A percentile compares a stretch with the other conserved stretches of the same genome.
phyloP scores from a whole-genome alignment of 345 rosid species.

The Euphorbia pulcherrima region DNA sequence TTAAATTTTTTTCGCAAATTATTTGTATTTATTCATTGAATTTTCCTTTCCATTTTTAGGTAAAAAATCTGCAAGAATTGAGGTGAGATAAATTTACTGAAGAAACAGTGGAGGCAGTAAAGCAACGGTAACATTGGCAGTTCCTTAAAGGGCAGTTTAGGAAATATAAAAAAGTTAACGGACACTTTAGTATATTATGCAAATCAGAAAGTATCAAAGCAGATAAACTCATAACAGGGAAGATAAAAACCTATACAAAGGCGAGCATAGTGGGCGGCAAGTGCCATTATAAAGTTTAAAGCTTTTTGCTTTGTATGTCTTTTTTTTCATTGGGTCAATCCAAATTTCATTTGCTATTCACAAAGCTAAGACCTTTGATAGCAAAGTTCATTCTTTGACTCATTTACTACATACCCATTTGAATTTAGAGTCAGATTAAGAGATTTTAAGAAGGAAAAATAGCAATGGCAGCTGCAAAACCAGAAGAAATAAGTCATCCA shows the following conservation, averaged over 20 bases:
- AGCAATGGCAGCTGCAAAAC: slow-evolving; percentile 75
- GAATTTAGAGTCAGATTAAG: slow-evolving; percentile 5
- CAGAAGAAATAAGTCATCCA: slow-evolving; percentile 81
- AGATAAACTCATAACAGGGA: slow-evolving; percentile 1
- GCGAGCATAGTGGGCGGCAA: slow-evolving; percentile 34
- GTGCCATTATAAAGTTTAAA: slow-evolving; percentile 16
- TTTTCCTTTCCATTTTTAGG: background rate
- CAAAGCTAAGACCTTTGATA: background rate
- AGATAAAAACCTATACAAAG: background rate
- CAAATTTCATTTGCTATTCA: background rate
- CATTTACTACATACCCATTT: slow-evolving; percentile 27
- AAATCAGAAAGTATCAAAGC: slow-evolving; percentile 6
- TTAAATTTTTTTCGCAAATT: background rate
- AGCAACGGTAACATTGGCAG: slow-evolving; percentile 54
- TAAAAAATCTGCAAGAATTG: background rate
- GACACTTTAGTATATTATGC: slow-evolving; percentile 16
- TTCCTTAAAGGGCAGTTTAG: slow-evolving; percentile 42
- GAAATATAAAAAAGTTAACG: slow-evolving; percentile 32
- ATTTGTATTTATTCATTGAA: background rate
- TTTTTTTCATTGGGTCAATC: slow-evolving; percentile 9
- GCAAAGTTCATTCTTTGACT: slow-evolving; percentile 24
- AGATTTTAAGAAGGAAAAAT: slow-evolving; percentile 5
- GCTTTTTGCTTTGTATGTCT: slow-evolving; percentile 9
- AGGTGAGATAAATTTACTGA: slow-evolving; percentile 21
- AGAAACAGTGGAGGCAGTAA: background rate